phyloP scores from a whole-genome alignment of 1,284 basidiomycete genomes.

The Microbotryum saponariae region DNA sequence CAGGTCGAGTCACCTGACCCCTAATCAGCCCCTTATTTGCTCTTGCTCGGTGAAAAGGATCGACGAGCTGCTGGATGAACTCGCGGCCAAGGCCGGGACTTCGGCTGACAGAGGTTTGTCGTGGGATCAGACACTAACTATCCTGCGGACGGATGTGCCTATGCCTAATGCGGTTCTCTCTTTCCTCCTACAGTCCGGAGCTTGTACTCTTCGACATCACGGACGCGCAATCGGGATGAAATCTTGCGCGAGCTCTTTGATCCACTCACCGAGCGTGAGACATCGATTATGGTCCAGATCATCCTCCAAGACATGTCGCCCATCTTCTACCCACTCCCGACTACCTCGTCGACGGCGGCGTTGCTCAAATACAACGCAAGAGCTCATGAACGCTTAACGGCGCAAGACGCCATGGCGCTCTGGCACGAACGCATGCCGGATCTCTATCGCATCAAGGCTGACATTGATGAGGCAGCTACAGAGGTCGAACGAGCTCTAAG shows the following conservation, averaged over 20 bases:
- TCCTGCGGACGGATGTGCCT: not conserved
- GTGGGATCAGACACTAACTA: not conserved
- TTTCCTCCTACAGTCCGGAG: conserved; percentile 2
- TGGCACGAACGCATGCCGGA: conserved; percentile 64
- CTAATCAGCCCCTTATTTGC: conserved; percentile 7
- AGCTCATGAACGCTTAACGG: conserved; percentile 52
- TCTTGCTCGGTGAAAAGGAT: conserved; percentile 39
- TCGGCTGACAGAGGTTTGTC: conserved; percentile 45
- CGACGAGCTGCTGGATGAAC: conserved; percentile 59
- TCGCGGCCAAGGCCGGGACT: conserved; percentile 59
- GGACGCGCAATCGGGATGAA: conserved; percentile 40
- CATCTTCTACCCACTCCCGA: conserved; percentile 59
- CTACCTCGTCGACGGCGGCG: conserved; percentile 38
- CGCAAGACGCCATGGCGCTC: conserved; percentile 56
- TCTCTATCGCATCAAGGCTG: conserved; percentile 52
- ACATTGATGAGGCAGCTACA: conserved; percentile 55
- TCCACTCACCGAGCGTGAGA: conserved; percentile 53
- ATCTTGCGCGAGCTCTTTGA: conserved; percentile 54
- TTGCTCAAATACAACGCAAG: conserved; percentile 53
- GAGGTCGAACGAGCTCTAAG: conserved; percentile 46
- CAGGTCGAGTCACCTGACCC: conserved; percentile 19
- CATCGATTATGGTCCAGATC: conserved; percentile 65
- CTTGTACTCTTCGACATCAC: conserved; percentile 14
- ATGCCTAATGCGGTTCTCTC: not conserved
- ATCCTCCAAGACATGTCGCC: conserved; percentile 75